Conservation (phyloP, 139 green algal species). For the Microglena sp. region DNA sequence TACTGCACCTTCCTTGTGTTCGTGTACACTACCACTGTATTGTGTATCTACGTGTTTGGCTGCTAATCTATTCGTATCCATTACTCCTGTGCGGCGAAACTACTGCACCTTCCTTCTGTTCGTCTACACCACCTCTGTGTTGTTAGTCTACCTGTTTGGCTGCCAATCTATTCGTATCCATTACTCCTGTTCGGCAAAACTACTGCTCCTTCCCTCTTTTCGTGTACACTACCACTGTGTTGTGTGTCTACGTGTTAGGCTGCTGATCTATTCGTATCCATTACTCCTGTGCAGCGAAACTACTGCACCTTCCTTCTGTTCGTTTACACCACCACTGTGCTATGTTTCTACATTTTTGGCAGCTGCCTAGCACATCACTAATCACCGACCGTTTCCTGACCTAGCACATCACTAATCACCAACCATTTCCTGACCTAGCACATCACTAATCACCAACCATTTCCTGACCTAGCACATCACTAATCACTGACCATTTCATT, state of each 20-base stretch:
- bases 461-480: no score
- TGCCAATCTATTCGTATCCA: neutral
- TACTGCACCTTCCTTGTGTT: conserved; percentile 95
- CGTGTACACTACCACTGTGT: conserved; percentile 68
- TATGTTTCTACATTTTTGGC: conserved; percentile 75
- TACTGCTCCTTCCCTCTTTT: conserved; percentile 94
- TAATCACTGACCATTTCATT: no score
- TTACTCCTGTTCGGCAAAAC: conserved; percentile 66
- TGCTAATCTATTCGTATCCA: no score
- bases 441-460: no score
- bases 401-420: no score
- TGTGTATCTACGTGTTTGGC: no score
- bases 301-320: conserved; percentile 96
- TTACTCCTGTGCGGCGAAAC: no score
- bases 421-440: no score
- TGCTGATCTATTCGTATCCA: no score
- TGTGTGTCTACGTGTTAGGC: no score
- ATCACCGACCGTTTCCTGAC: no score
- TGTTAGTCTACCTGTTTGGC: conserved; percentile 33
- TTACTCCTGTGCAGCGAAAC: conserved; percentile 95
- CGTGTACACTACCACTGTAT: conserved; percentile 69
- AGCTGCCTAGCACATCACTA: conserved; percentile 50
- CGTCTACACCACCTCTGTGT: conserved; percentile 63
- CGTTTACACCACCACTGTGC: conserved; percentile 69
- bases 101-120: conserved; percentile 95